Base-by-base conservation (phyloP, 805 yeast species). In the Hanseniaspora lachancei region DNA sequence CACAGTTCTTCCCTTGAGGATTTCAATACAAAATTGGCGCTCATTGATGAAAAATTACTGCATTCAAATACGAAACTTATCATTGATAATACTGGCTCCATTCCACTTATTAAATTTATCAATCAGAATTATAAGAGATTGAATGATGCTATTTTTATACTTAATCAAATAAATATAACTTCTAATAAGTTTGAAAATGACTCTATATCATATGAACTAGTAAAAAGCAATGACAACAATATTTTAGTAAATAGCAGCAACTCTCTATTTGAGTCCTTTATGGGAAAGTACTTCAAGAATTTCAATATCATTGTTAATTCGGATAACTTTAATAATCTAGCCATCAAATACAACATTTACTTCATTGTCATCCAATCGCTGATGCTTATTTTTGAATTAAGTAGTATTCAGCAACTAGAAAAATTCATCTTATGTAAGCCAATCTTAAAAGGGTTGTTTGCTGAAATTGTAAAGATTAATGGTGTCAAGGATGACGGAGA, bases 371-470 rank as follows among this genome's bases (percentile, higher is more conserved):
- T 89, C 64, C 86, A 84, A 66, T 88, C 95, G 5, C 71, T 89
- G 46, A 72, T 87, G 36, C 75, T 89, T 24, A 63, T 86, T 12
- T 81, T 89, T 63, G 96, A 88, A 68, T 77, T 78, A 57, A 79
- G 84, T 5, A 74, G 71, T 60, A 88, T 95, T 1, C 70, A 69
- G 39, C 68, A 75, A 52, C 72, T 89, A 53, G 71, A 75, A 36
- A 70, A 74, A 40, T 87, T 86, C 66, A 84, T 88, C 47, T 73
- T 89, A 58, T 91, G 95, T 32, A 86, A 86, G 66, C 97, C 96
- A 10, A 73, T 89, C 58, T 75, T 87, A 23, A 77, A 86, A 20
- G 97, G 97, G 2, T 71, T 88, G 48, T 79, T 87, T 57, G 75
- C 77, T 52, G 97, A 89, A 71, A 70, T 87, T 41, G 74, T 81